Evolutionary conservation across 306 rosid genomes (phyloP).

Genomic region (Trifolium fragiferum): DNA sequence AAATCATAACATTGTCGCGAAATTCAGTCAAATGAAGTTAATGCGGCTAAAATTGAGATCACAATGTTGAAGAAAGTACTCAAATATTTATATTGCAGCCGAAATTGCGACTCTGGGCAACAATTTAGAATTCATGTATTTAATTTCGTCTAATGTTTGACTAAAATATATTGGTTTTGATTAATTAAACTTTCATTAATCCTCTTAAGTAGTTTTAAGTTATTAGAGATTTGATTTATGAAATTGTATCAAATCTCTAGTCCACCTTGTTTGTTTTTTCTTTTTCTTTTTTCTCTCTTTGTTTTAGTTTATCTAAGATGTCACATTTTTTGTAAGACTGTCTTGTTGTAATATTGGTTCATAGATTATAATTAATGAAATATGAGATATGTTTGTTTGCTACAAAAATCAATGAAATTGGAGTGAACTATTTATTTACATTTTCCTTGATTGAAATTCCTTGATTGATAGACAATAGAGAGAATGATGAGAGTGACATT

Average conservation of each 20-base stretch:
- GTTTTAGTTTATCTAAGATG: slow-evolving; percentile 1
- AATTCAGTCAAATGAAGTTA: background rate
- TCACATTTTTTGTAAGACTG: slow-evolving; percentile 34
- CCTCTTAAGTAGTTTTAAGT: slow-evolving; percentile 36
- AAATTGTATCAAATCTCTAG: slow-evolving; percentile 1
- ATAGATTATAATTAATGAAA: slow-evolving; percentile 48
- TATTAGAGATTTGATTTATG: slow-evolving; percentile 40
- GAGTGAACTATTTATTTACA: background rate
- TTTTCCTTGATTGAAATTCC: background rate
- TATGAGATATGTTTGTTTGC: slow-evolving; percentile 46
- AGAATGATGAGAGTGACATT: slow-evolving; percentile 49
- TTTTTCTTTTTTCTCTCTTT: background rate
- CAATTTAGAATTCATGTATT: slow-evolving; percentile 35
- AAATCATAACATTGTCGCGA: background rate
- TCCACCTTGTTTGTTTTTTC: slow-evolving; percentile 6
- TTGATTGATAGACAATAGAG: slow-evolving; percentile 2
- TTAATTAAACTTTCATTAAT: slow-evolving; percentile 30
- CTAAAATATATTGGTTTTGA: slow-evolving; percentile 41
- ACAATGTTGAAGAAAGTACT: background rate
- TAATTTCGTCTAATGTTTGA: slow-evolving; percentile 35
- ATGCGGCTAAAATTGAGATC: background rate
- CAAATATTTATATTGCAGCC: too few relatives aligned
- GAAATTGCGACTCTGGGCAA: background rate
- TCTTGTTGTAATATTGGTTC: slow-evolving; percentile 31
- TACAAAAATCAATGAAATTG: slow-evolving; percentile 42